These are phyloP conservation scores for Talaromyces sp. DNA, from an alignment of 2,329 filamentous ascomycete genomes.

Conservation along the genomic window DNA sequence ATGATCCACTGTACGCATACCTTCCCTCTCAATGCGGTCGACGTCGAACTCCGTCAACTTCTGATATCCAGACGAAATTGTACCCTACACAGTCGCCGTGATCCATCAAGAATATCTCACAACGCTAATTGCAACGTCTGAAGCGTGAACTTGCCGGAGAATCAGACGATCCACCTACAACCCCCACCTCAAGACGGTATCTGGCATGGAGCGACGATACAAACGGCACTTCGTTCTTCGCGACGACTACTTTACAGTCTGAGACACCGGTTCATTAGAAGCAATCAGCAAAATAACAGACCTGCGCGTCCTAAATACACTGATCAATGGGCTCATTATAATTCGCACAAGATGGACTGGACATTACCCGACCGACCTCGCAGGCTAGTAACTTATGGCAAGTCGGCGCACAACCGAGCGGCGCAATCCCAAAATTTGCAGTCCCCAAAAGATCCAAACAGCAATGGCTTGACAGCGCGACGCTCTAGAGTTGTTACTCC, in stretches of 20 bases:
- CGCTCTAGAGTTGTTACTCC: neutral
- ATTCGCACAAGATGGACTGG: slow-evolving; percentile 16
- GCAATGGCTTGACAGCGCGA: slow-evolving; percentile 9
- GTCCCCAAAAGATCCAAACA: neutral
- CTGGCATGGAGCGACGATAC: slow-evolving; percentile 5
- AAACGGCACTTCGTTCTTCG: slow-evolving; percentile 2
- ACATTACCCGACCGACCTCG: slow-evolving; percentile 25
- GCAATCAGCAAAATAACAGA: neutral
- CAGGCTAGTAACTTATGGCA: slow-evolving; percentile 40
- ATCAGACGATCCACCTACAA: neutral
- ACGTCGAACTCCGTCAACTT: neutral
- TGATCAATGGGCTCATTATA: neutral
- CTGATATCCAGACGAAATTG: neutral
- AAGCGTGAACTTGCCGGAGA: neutral
- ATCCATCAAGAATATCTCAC: neutral
- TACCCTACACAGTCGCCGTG: neutral
- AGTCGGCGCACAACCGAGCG: slow-evolving; percentile 20
- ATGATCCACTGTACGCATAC: neutral
- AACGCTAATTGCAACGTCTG: neutral
- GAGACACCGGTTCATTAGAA: neutral
- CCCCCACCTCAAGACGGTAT: neutral
- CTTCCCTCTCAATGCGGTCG: neutral
- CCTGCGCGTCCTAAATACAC: neutral
- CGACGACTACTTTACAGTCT: neutral
- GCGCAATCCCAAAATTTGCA: neutral